phyloP scores from a whole-genome alignment of 768 basidiomycete species.

The Boletellus sp. region DNA sequence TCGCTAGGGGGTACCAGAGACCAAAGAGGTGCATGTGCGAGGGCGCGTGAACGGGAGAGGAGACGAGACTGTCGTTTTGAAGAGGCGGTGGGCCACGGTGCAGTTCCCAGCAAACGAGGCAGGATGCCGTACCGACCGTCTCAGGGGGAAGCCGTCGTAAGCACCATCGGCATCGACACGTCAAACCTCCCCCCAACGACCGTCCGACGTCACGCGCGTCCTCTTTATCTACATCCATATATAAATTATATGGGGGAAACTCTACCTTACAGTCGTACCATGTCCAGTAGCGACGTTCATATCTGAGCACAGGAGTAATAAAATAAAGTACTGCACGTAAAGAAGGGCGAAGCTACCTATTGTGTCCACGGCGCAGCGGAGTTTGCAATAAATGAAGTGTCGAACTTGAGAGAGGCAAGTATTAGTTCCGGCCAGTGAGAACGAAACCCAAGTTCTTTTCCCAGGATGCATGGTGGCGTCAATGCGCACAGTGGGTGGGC shows the following conservation, averaged over 20 bases:
- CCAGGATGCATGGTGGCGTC: slow-evolving; percentile 1
- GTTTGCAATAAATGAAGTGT: slow-evolving; percentile 4
- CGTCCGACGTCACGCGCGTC: no score
- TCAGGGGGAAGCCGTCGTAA: no score
- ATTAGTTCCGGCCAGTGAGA: slow-evolving; percentile 6
- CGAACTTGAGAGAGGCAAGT: slow-evolving; percentile 1
- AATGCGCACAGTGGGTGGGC: slow-evolving; percentile 3
- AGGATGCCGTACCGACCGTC: no score
- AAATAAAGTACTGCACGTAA: slow-evolving; percentile 32
- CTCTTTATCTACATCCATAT: slow-evolving; percentile 3
- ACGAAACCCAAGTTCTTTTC: slow-evolving; percentile 5
- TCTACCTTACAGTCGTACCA: slow-evolving; percentile 11
- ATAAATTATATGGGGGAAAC: slow-evolving; percentile 9
- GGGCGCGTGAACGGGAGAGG: no score
- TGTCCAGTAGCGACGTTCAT: slow-evolving; percentile 14
- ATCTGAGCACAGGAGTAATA: slow-evolving; percentile 28
- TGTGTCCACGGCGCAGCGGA: slow-evolving; percentile 6
- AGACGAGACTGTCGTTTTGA: no score
- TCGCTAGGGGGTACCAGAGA: no score
- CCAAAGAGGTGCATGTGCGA: no score
- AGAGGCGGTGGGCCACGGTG: no score
- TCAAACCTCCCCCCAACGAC: no score
- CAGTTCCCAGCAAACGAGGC: no score
- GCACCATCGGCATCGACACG: no score
- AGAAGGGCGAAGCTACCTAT: slow-evolving; percentile 18